Percentiles rank a stretch among this genome's conserved stretches.
phyloP scores from a whole-genome alignment of 768 basidiomycete species.

The Suillus ampliporus region DNA sequence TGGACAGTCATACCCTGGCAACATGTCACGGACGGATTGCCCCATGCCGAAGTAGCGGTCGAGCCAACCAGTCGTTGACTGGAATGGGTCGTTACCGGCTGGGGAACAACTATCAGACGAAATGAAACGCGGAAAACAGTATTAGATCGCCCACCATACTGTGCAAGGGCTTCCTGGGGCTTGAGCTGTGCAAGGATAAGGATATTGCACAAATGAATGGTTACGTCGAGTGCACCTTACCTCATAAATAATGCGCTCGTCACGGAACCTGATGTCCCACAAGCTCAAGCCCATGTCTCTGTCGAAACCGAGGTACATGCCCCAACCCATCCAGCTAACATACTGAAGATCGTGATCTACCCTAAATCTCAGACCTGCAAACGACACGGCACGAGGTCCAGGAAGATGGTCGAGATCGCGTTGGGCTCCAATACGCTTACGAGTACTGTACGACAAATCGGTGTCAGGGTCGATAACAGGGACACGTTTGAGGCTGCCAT shows the following conservation, averaged over 20 bases:
- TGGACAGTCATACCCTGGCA: conserved; percentile 74
- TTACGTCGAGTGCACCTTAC: conserved; percentile 27
- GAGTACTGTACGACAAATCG: conserved; percentile 51
- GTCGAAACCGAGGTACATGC: conserved; percentile 64
- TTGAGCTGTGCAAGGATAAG: conserved; percentile 42
- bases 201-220: neutral
- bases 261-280: conserved; percentile 63
- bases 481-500: conserved; percentile 55
- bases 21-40: conserved; percentile 56
- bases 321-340: conserved; percentile 75
- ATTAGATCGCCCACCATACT: conserved; percentile 48
- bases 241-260: conserved; percentile 68
- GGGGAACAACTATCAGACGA: conserved; percentile 4
- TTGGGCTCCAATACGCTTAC: conserved; percentile 44
- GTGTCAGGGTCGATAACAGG: conserved; percentile 35
- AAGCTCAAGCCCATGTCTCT: conserved; percentile 69
- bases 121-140: neutral
- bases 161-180: conserved; percentile 68
- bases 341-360: conserved; percentile 57
- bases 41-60: conserved; percentile 74
- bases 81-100: conserved; percentile 68
- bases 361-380: conserved; percentile 62
- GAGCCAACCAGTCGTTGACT: conserved; percentile 64
- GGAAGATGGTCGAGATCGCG: conserved; percentile 69
- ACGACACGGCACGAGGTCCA: conserved; percentile 66